Evolutionary conservation across 2,329 filamentous ascomycete genomes (phyloP).

Genomic region (Didymella segeticola): DNA sequence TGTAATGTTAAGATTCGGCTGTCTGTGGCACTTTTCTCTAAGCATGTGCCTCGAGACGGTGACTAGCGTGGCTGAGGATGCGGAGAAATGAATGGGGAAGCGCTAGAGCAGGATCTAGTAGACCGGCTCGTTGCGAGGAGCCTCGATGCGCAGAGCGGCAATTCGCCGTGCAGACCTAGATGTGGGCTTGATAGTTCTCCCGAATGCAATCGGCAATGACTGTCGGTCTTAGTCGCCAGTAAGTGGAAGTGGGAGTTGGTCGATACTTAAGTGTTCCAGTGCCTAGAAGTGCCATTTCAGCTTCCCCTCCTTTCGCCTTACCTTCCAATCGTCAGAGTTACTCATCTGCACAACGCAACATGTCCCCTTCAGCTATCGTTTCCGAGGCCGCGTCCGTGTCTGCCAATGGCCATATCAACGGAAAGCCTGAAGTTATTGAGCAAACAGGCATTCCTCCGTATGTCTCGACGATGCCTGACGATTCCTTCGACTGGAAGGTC

Average conservation of each 20-base stretch:
- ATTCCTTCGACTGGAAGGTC: conserved; percentile 56
- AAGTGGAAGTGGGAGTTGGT: conserved; percentile 17
- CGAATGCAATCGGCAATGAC: conserved; percentile 10
- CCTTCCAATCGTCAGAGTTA: conserved; percentile 23
- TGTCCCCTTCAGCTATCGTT: conserved; percentile 41
- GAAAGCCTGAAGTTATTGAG: conserved; percentile 28
- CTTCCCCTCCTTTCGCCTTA: conserved; percentile 15
- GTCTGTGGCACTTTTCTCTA: neutral
- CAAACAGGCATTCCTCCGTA: conserved; percentile 42
- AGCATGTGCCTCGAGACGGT: conserved; percentile 25
- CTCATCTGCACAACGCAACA: conserved; percentile 16
- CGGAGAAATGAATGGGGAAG: conserved; percentile 9
- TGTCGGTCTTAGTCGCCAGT: conserved; percentile 13
- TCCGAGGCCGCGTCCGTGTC: conserved; percentile 25
- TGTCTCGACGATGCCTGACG: conserved; percentile 52
- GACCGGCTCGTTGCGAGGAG: conserved; percentile 13
- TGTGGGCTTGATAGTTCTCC: neutral
- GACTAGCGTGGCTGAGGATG: conserved; percentile 7
- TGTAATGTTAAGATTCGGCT: neutral
- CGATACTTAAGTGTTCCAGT: conserved; percentile 31
- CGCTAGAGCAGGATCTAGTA: conserved; percentile 9
- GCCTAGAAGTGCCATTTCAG: conserved; percentile 15
- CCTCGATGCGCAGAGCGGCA: conserved; percentile 8
- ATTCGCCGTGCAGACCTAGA: neutral
- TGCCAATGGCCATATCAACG: conserved; percentile 22